Conservation (phyloP, 164 flowering plant genomes). For the Tinospora cordifolia region DNA sequence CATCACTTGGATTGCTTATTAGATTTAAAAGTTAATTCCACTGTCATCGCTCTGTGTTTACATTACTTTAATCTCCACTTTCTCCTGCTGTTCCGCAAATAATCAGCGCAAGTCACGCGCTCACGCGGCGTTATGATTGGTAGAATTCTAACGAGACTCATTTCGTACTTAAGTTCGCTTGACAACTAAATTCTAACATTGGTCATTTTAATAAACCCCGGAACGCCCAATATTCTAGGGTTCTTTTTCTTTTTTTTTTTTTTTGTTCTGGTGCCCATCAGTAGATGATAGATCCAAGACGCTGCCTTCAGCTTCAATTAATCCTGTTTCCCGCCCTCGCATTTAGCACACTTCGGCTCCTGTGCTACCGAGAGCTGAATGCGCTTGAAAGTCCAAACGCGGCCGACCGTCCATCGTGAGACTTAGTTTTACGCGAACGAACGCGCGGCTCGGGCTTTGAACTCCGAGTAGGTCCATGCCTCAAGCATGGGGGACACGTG, state of each 20-base stretch:
- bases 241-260: no score
- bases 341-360: neutral
- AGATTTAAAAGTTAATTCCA: no score
- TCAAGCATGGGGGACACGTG: neutral
- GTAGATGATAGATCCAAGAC: neutral
- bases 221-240: neutral
- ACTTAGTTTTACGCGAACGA: no score
- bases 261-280: neutral
- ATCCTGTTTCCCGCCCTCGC: neutral
- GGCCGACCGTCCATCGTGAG: no score
- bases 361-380: neutral
- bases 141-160: neutral
- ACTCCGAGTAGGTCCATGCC: neutral
- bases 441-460: no score
- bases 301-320: neutral
- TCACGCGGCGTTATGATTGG: slow-evolving; percentile 7
- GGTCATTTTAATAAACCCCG: neutral
- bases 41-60: no score
- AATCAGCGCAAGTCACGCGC: slow-evolving; percentile 7
- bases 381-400: no score
- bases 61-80: neutral
- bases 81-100: neutral
- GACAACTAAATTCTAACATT: neutral
- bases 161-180: neutral
- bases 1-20: neutral